Conservation (phyloP, 202 grass and related monocot species). For the Setaria italica region DNA sequence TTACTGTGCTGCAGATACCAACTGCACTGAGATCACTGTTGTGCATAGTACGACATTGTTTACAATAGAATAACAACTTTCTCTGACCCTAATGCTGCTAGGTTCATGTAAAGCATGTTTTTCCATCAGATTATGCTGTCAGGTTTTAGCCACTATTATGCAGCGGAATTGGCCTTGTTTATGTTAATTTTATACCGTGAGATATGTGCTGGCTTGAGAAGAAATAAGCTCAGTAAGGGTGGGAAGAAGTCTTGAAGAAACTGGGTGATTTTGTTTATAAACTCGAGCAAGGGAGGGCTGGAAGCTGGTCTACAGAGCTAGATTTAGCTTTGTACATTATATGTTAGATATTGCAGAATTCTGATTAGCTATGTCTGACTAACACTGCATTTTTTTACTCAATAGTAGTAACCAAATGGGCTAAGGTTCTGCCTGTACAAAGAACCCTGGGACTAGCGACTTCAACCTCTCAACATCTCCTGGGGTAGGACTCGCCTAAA, state of each 20-base stretch:
- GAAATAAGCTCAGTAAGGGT: not conserved
- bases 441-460: not conserved
- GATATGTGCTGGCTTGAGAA: not conserved
- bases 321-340: not conserved
- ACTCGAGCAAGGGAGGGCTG: not conserved
- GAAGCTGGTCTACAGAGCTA: not conserved
- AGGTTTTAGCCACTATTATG: constrained; percentile 13
- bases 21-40: not conserved
- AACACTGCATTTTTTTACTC: not conserved
- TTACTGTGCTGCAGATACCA: not conserved
- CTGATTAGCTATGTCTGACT: not conserved
- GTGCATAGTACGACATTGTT: not conserved
- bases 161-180: not conserved
- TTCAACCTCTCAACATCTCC: not conserved
- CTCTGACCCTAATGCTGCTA: constrained; percentile 19
- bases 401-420: constrained; percentile 4
- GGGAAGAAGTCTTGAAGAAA: not conserved
- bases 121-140: not conserved
- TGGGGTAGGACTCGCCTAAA: constrained; percentile 3
- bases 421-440: not conserved
- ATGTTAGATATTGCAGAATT: not conserved
- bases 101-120: not conserved
- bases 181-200: not conserved
- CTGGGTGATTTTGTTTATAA: not conserved
- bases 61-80: not conserved